A percentile compares a stretch with the other conserved stretches of the same genome.
Conservation (phyloP, 2,329 filamentous ascomycete genomes). For the Pseudogymnoascus sp. region DNA sequence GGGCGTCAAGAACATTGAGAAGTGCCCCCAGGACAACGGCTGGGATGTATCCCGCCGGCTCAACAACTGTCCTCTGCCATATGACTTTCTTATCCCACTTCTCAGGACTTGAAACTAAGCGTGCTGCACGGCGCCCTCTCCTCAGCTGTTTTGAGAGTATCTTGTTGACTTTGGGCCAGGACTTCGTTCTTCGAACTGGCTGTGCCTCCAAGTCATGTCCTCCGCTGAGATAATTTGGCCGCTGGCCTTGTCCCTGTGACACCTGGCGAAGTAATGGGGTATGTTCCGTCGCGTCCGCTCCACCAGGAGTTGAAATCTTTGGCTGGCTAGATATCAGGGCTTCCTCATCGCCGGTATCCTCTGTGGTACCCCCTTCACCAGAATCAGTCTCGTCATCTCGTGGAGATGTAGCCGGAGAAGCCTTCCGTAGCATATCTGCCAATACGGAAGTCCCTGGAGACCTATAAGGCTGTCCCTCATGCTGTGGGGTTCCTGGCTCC, state of each 20-base stretch:
- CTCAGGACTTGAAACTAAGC: constrained; percentile 49
- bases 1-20: constrained; percentile 85
- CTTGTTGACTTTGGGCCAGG: constrained; percentile 25
- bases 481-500: constrained; percentile 45
- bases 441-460: constrained; percentile 37
- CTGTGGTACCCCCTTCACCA: background rate
- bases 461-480: constrained; percentile 25
- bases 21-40: constrained; percentile 82
- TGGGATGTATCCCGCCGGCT: constrained; percentile 65
- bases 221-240: constrained; percentile 25
- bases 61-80: constrained; percentile 54
- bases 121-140: constrained; percentile 18
- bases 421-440: constrained; percentile 40
- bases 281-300: constrained; percentile 19
- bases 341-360: background rate
- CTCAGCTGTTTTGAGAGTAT: constrained; percentile 19
- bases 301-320: background rate
- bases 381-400: constrained; percentile 10
- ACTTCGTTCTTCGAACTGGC: constrained; percentile 14
- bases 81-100: constrained; percentile 62
- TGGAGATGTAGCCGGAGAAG: constrained; percentile 24
- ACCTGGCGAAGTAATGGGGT: constrained; percentile 25
- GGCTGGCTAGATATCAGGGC: background rate
- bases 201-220: constrained; percentile 27
- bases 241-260: constrained; percentile 14